Evolutionary conservation across 1,284 basidiomycete genomes (phyloP), one percentile per base, ranked within the genome.

Genomic region (Tilletia setariae): DNA sequence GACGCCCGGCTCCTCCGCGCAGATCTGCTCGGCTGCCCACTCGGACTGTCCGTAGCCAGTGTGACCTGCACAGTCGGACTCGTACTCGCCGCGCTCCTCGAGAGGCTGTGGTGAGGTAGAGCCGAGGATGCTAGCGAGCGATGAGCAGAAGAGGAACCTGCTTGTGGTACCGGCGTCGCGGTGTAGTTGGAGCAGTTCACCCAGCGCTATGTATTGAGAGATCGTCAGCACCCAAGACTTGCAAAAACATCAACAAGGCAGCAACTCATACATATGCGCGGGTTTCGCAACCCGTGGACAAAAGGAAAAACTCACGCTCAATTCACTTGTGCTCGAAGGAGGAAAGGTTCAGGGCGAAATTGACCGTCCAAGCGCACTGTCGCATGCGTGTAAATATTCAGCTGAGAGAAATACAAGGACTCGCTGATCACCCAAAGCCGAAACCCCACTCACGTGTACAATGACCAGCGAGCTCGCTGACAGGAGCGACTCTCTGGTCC

Each of bases 21-120:
- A 86, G 0, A 89, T 67, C 73, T 86, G 86, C 83, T 89, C 88
- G 0, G 85, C 86, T 0, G 89, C 86, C 87, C 88, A 89, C 76
- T 89, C 89, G 64, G 80, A 84, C 56, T 85, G 76, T 3, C 85
- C 87, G 72, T 89, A 89, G 35, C 88, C 87, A 53, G 87, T 86
- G 2, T 80, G 78, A 9, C 84, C 84, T 0, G 86, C 85, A 16
- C 83, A 82, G 1, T 73, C 78, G 3, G 86, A 83, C 25, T 82
- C 73, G 6, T 78, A 70, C 11, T 30, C 32, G 30, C 28, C 15
- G 15, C 15, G 32, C 7, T 61, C 56, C 19, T 44, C 43, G 43
- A 44, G 43, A 19, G 19, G 56, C 1, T 32, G 32, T 40, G 30
- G n/a, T 73, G 67, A 68, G 8, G 81, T 68, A 67, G 70, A 67